phyloP scores from a whole-genome alignment of 768 basidiomycete genomes.

The Trametopsis cervina region DNA sequence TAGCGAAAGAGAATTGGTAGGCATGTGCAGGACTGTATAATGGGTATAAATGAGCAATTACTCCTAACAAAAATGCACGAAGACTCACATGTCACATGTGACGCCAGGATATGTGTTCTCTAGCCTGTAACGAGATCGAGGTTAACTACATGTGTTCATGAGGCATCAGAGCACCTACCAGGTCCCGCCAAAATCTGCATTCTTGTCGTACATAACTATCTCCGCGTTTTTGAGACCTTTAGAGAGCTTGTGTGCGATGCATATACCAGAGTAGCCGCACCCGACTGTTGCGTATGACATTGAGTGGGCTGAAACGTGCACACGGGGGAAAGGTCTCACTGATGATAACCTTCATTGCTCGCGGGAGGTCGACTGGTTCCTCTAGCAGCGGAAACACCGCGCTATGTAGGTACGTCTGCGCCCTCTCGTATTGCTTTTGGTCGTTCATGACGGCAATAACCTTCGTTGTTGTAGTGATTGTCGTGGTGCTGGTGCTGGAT shows the following conservation, averaged over 20 bases:
- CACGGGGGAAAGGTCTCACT: background rate
- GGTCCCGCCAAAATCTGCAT: constrained; percentile 46
- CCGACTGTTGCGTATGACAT: background rate
- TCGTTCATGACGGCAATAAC: too few relatives aligned
- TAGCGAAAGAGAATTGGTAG: constrained; percentile 4
- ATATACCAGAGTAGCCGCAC: constrained; percentile 1
- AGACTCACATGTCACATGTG: constrained; percentile 3
- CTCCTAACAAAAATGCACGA: background rate
- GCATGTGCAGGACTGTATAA: background rate
- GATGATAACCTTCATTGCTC: background rate
- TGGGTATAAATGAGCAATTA: too few relatives aligned
- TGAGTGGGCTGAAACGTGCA: background rate
- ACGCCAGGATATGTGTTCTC: constrained; percentile 3
- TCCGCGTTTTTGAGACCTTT: constrained; percentile 37
- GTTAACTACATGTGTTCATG: too few relatives aligned
- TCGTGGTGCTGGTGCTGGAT: too few relatives aligned
- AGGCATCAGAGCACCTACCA: constrained; percentile 34
- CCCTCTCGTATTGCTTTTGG: too few relatives aligned
- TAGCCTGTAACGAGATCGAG: background rate
- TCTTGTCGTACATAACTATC: constrained; percentile 50
- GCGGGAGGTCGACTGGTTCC: constrained; percentile 1
- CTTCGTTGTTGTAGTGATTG: background rate
- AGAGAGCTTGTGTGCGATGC: background rate
- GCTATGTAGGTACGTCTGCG: too few relatives aligned
- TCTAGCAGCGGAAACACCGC: background rate